Base-by-base conservation (phyloP, 2,329 filamentous ascomycete species). In the Cladobotryum protrusum region DNA sequence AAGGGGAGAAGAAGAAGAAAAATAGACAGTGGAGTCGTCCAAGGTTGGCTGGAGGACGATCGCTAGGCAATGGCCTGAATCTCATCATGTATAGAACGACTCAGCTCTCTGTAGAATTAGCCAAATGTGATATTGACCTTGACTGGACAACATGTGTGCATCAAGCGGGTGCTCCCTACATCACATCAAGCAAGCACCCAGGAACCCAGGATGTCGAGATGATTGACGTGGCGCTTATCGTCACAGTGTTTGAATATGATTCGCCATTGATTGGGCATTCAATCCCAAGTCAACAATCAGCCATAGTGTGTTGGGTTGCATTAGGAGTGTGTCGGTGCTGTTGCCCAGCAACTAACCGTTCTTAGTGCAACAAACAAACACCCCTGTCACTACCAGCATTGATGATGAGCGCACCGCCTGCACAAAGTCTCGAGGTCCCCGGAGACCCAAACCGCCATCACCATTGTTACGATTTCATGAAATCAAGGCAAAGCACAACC, bases 91-190 rank as follows among this genome's bases (percentile, higher is more conserved):
- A 52, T 58, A 58, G 55, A 58, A 54, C 44, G 46, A 55, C 56
- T 54, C 56, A 52, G 56, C 50, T 52, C 50, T 49, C 52, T 56
- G 46, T 54, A 55, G 52, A 53, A 49, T 47, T 51, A 50, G 20
- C 40, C 33, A 43, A 42, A 52, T 42, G 29, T 45, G 43, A 45
- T 40, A 41, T n/a, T 13, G 43, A 17, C n/a, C 32, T 17, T 20
- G 35, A 49, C 34, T 41, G 42, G 40, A 35, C 13, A 9, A 12
- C 45, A 43, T n/a, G 37, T 15, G 33, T 24, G 17, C 39, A 41
- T 29, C 24, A 29, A 29, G 24, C 24, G 24, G 24, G 24, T 29
- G 24, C 24, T 29, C 24, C 6, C 24, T 29, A 29, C 24, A 29
- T 8, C 6, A 29, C 24, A 29, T 29, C 4, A 4, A 24, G 7